phyloP scores from a whole-genome alignment of 352 stramenopile genomes.

The Globisporangium polare region DNA sequence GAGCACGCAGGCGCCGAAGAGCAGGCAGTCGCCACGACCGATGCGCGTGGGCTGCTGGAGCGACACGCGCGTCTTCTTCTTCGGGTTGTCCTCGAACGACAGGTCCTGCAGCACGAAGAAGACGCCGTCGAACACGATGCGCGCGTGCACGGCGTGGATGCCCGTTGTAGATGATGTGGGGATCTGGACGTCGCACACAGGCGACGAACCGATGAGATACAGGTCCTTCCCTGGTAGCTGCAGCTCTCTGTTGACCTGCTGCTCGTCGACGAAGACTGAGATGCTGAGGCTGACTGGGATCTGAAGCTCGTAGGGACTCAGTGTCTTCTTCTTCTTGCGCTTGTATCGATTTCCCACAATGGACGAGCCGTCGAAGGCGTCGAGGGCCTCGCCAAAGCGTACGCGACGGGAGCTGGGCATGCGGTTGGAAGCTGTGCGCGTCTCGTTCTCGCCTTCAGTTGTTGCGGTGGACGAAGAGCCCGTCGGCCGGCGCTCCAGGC shows the following conservation, averaged over 20 bases:
- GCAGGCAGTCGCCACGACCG: constrained; percentile 50
- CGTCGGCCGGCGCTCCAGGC: neutral
- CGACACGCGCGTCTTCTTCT: constrained; percentile 46
- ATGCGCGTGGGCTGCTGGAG: constrained; percentile 44
- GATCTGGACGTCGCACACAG: constrained; percentile 52
- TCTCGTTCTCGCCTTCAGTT: constrained; percentile 5
- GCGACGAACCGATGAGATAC: constrained; percentile 57
- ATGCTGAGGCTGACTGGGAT: constrained; percentile 10
- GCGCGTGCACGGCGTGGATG: constrained; percentile 49
- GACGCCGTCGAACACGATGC: constrained; percentile 56
- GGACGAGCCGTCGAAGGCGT: constrained; percentile 26
- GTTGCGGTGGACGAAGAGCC: constrained; percentile 4
- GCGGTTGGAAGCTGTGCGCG: neutral
- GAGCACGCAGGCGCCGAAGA: constrained; percentile 52
- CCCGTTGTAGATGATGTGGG: constrained; percentile 21
- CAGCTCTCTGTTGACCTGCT: constrained; percentile 19
- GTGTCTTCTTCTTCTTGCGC: constrained; percentile 23
- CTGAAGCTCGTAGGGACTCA: constrained; percentile 14
- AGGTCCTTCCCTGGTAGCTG: constrained; percentile 22
- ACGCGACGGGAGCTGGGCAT: constrained; percentile 13
- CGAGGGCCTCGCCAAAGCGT: constrained; percentile 22
- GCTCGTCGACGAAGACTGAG: constrained; percentile 4
- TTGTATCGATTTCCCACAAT: constrained; percentile 53
- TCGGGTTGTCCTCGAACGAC: constrained; percentile 59
- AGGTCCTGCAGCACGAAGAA: constrained; percentile 73